A percentile compares a stretch with the other conserved stretches of the same genome.
phyloP scores from a whole-genome alignment of 2,329 filamentous ascomycete genomes.

The Ceratocystis destructans region DNA sequence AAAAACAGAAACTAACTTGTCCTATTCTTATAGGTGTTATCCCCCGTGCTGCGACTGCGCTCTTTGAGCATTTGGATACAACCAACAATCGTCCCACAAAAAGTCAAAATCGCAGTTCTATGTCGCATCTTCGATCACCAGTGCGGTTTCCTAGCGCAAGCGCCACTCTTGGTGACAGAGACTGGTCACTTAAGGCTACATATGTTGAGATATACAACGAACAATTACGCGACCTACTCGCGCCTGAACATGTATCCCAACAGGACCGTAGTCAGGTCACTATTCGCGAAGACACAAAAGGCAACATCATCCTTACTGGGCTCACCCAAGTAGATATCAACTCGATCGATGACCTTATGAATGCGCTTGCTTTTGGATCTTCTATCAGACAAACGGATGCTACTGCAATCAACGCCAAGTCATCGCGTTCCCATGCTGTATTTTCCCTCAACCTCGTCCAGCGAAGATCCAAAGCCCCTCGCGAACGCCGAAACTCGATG shows the following conservation, averaged over 20 bases:
- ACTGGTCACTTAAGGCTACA: slow-evolving; percentile 84
- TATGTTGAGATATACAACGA: slow-evolving; percentile 99
- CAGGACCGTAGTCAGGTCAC: slow-evolving; percentile 66
- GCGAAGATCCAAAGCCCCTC: slow-evolving; percentile 50
- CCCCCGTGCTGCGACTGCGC: slow-evolving; percentile 67
- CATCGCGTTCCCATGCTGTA: slow-evolving; percentile 91
- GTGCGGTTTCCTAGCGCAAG: slow-evolving; percentile 50
- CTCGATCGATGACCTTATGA: slow-evolving; percentile 80
- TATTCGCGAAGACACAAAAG: slow-evolving; percentile 87
- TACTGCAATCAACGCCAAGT: slow-evolving; percentile 94
- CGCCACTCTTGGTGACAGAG: slow-evolving; percentile 49
- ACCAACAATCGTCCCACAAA: slow-evolving; percentile 34
- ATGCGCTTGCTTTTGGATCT: slow-evolving; percentile 81
- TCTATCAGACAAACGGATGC: slow-evolving; percentile 91
- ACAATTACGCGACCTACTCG: slow-evolving; percentile 75
- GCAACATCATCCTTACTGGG: slow-evolving; percentile 85
- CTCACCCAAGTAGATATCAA: slow-evolving; percentile 79
- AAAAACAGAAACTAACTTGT: not conserved
- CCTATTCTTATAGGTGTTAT: slow-evolving; percentile 58
- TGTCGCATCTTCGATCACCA: slow-evolving; percentile 68
- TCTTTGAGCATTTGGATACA: slow-evolving; percentile 78
- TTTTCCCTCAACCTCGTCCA: slow-evolving; percentile 91
- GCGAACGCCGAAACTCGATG: slow-evolving; percentile 77
- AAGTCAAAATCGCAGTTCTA: slow-evolving; percentile 46
- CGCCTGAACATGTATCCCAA: slow-evolving; percentile 56